A percentile compares a stretch with the other conserved stretches of the same genome.
These are phyloP conservation scores for Drechslerella coelobrocha DNA, from an alignment of 2,329 filamentous ascomycete genomes.

Conservation along the genomic window DNA sequence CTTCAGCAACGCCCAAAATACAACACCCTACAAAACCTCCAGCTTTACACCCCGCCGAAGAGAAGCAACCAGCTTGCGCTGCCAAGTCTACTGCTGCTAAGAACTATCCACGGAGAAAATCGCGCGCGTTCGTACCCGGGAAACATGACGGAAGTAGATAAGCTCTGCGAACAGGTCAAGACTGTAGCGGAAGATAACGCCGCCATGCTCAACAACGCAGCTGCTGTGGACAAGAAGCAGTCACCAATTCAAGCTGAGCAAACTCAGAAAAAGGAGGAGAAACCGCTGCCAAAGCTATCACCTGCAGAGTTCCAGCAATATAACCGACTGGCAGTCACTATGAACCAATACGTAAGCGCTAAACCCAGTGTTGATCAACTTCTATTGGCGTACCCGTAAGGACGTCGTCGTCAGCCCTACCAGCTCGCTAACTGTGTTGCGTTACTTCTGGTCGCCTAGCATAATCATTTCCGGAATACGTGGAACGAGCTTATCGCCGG, in stretches of 20 bases:
- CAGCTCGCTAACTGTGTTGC: background rate
- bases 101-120: background rate
- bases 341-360: constrained; percentile 72
- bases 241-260: constrained; percentile 12
- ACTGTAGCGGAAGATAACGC: constrained; percentile 26
- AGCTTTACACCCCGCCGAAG: background rate
- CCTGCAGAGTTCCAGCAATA: constrained; percentile 72
- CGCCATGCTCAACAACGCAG: constrained; percentile 13
- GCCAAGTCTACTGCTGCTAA: background rate
- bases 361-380: background rate
- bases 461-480: constrained; percentile 75
- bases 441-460: constrained; percentile 60
- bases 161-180: constrained; percentile 29
- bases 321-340: constrained; percentile 75
- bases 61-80: background rate
- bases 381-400: background rate
- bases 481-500: constrained; percentile 62
- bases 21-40: constrained; percentile 6
- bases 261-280: constrained; percentile 10
- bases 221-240: constrained; percentile 1
- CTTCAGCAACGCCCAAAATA: constrained; percentile 39
- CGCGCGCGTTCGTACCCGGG: background rate
- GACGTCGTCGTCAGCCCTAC: background rate
- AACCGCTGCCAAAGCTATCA: constrained; percentile 67
- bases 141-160: constrained; percentile 25